Base-by-base conservation (phyloP, 23 red algal species). In the Gracilariopsis chorda region DNA sequence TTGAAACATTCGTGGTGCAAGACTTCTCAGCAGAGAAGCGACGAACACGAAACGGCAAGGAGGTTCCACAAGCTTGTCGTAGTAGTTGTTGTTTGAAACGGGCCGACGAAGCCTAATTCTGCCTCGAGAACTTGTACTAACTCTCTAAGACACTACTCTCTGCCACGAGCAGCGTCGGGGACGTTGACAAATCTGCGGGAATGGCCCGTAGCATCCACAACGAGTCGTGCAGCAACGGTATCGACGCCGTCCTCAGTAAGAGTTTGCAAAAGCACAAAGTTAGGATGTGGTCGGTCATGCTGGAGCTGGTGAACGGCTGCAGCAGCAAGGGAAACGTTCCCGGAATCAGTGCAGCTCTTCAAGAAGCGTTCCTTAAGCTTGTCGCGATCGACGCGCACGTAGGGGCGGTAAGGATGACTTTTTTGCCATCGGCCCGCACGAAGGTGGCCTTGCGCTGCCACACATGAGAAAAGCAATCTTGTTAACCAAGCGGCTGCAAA, bases 121-220 rank as follows among this genome's bases (percentile, higher is more conserved):
- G n/a, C n/a, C n/a, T n/a, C n/a, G n/a, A n/a, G n/a, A n/a, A n/a
- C n/a, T n/a, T n/a, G n/a, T n/a, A n/a, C n/a, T n/a, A n/a, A n/a
- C n/a, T n/a, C n/a, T n/a, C n/a, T n/a, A n/a, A n/a, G n/a, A n/a
- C n/a, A n/a, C n/a, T n/a, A n/a, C n/a, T n/a, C n/a, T n/a, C n/a
- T n/a, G n/a, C n/a, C n/a, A n/a, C n/a, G n/a, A n/a, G n/a, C n/a
- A n/a, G n/a, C 73, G 24, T 73, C 46, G 30, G 35, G 32, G 84
- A 97, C 84, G 59, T 94, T 80, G 25, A 97, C 91, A 79, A 94
- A 80, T 28, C 29, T 23, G 3, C 45, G 32, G 7, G 12, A 71
- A 55, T 97, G 95, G 23, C 95, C 95, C 4, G 95, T 90, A 1
- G 90, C 62, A 53, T 97, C 95, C 29, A 94, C 83, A 3, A 97